Evolutionary conservation across 2,329 filamentous ascomycete genomes (phyloP).

Genomic region (Cordyceps pruinosa): DNA sequence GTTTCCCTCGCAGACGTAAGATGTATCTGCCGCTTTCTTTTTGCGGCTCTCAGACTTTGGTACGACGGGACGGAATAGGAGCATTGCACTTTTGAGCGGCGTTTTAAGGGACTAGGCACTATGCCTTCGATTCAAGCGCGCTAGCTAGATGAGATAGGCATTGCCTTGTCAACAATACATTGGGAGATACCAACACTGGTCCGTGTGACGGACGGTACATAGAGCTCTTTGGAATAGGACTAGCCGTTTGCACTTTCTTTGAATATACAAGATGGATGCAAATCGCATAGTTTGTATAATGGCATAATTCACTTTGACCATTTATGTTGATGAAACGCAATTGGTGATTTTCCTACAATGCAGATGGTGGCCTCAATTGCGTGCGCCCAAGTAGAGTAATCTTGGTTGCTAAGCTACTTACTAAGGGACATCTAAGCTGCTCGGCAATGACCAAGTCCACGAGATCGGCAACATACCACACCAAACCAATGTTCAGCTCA

Average conservation of each 20-base stretch:
- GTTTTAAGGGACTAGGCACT: neutral
- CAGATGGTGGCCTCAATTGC: too few relatives aligned
- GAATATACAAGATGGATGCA: neutral
- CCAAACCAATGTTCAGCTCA: too few relatives aligned
- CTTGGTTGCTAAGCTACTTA: too few relatives aligned
- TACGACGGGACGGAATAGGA: conserved; percentile 7
- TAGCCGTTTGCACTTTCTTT: neutral
- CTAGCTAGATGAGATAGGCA: neutral
- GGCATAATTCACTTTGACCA: neutral
- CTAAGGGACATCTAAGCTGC: too few relatives aligned
- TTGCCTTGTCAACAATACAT: neutral
- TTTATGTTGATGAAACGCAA: neutral
- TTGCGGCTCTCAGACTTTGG: neutral
- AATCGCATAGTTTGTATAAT: neutral
- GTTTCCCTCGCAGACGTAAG: neutral
- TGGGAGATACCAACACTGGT: neutral
- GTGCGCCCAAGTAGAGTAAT: too few relatives aligned
- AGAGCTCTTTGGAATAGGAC: conserved; percentile 2
- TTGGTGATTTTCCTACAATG: too few relatives aligned
- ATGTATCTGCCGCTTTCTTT: neutral
- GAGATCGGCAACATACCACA: too few relatives aligned
- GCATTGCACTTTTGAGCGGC: conserved; percentile 8
- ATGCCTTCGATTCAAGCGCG: neutral
- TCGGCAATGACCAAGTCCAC: too few relatives aligned
- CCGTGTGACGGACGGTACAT: neutral